These are phyloP conservation scores for Symbiodinium natans DNA, from an alignment of 73 alveolate species.

Conservation along the genomic window DNA sequence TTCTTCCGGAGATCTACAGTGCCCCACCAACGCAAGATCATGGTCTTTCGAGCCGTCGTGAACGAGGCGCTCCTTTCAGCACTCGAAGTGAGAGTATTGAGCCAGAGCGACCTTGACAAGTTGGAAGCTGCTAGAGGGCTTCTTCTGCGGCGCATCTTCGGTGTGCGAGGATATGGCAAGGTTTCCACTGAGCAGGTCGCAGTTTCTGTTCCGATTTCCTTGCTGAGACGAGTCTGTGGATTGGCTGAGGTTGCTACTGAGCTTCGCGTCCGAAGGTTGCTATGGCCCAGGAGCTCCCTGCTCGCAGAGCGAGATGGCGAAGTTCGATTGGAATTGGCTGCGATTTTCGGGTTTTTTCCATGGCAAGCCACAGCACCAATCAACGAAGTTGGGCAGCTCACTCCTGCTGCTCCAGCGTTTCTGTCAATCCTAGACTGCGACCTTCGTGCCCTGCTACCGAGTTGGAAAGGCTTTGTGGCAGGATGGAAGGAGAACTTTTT, in stretches of 20 bases:
- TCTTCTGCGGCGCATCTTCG: background rate
- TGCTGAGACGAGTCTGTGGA: background rate
- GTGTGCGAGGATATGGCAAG: background rate
- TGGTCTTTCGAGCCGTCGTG: background rate
- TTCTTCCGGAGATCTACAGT: background rate
- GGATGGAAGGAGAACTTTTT: no score
- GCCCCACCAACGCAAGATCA: background rate
- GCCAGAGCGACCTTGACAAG: background rate
- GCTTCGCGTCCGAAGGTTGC: conserved; percentile 1
- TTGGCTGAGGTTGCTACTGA: background rate
- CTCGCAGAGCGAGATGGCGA: background rate
- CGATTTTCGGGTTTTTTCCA: background rate
- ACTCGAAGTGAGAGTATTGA: background rate
- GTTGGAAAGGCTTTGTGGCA: no score
- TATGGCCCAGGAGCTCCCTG: background rate
- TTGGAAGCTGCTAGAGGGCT: background rate
- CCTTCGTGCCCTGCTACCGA: no score
- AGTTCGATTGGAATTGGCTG: background rate
- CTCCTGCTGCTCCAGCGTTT: no score
- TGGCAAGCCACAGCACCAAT: background rate
- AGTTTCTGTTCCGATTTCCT: no score
- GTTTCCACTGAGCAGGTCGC: no score
- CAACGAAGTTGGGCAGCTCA: background rate
- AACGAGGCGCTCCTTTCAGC: conserved; percentile 31
- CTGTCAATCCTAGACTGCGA: no score